Percentiles rank a stretch among this genome's conserved stretches.
Evolutionary conservation across 2,329 filamentous ascomycete species (phyloP).

Genomic region (Neocatenulostroma microsporum): DNA sequence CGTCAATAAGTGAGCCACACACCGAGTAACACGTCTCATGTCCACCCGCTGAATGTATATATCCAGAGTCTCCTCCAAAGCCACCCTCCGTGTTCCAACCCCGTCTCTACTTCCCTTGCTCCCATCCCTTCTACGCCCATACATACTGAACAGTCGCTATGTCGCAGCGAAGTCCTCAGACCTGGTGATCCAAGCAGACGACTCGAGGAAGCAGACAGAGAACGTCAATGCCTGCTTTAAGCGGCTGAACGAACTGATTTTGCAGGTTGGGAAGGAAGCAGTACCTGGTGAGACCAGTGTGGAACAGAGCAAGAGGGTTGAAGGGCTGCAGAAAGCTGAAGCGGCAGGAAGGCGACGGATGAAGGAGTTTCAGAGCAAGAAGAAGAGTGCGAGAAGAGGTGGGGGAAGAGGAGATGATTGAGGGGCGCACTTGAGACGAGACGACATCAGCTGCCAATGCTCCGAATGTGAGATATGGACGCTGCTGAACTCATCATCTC

Average conservation of each 20-base stretch:
- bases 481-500: too few species aligned
- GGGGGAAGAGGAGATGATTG: constrained; percentile 26
- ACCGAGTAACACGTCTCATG: too few species aligned
- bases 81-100: constrained; percentile 52
- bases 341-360: constrained; percentile 50
- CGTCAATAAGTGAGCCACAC: constrained; percentile 62
- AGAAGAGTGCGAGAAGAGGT: constrained; percentile 50
- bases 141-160: constrained; percentile 49
- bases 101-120: constrained; percentile 46
- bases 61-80: constrained; percentile 57
- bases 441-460: too few species aligned
- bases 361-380: constrained; percentile 55
- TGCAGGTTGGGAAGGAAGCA: constrained; percentile 41
- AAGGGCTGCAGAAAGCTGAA: constrained; percentile 49
- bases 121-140: constrained; percentile 46
- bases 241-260: constrained; percentile 49
- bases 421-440: too few species aligned
- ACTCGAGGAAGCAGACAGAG: constrained; percentile 53
- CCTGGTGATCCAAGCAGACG: constrained; percentile 56
- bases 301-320: constrained; percentile 49
- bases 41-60: background rate
- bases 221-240: constrained; percentile 54
- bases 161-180: constrained; percentile 45
- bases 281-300: constrained; percentile 55
- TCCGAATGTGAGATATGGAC: too few species aligned